Conservation (phyloP, 2,329 filamentous ascomycete species). For the Chaetomiaceae sp. region DNA sequence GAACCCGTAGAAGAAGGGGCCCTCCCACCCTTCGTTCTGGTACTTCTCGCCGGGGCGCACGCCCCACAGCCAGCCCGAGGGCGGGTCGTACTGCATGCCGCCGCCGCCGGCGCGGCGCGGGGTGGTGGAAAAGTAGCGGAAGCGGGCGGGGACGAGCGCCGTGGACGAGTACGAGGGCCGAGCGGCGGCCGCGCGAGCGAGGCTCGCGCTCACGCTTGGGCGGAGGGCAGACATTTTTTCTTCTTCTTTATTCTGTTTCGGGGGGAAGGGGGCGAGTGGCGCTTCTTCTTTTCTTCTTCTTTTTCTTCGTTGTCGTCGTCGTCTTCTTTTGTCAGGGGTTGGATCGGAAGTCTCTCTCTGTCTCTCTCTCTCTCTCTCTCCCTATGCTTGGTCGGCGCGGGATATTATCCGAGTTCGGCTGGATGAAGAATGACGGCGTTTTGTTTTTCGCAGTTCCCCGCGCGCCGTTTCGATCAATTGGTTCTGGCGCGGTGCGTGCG, state of each 20-base stretch:
- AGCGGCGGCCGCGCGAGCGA: not conserved
- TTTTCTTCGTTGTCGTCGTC: not conserved
- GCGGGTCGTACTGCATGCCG: constrained; percentile 74
- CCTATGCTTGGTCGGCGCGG: too few relatives aligned
- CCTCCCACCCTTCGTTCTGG: constrained; percentile 96
- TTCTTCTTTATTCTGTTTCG: too few relatives aligned
- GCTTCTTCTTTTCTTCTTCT: not conserved
- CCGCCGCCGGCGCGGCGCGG: constrained; percentile 36
- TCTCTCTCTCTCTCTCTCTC: too few relatives aligned
- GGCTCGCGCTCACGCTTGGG: constrained; percentile 2
- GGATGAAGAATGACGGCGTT: too few relatives aligned
- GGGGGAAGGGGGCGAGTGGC: too few relatives aligned
- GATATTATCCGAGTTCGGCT: too few relatives aligned
- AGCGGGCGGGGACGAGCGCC: constrained; percentile 1
- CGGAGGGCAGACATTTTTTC: constrained; percentile 15
- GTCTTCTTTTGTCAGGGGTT: too few relatives aligned
- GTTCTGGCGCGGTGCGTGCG: not conserved
- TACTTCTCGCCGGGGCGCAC: constrained; percentile 93
- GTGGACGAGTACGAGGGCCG: not conserved
- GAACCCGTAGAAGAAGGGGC: constrained; percentile 77
- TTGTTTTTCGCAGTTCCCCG: not conserved
- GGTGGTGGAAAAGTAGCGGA: constrained; percentile 40
- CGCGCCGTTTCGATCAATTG: not conserved
- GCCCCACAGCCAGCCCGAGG: constrained; percentile 87
- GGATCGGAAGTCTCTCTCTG: too few relatives aligned